These are phyloP conservation scores for Penstemon barbatus DNA, from an alignment of 257 asterid species.

Conservation along the genomic window DNA sequence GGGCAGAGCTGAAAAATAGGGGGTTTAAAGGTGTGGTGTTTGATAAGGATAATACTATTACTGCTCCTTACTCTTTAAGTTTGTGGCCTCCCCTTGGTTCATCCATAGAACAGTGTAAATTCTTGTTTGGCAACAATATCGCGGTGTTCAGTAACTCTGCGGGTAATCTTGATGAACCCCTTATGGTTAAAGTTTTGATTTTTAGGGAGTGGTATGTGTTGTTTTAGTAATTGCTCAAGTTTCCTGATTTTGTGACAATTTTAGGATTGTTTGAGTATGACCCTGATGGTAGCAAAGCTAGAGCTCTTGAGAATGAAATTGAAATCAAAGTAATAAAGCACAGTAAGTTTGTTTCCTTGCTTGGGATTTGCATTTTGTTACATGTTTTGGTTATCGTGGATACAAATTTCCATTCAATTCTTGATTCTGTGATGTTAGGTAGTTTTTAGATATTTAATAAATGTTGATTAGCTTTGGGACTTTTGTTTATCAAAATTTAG, in stretches of 20 bases:
- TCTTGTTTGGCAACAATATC: slow-evolving; percentile 65
- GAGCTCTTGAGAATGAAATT: slow-evolving; percentile 71
- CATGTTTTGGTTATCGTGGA: neutral
- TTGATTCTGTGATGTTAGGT: neutral
- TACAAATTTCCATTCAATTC: neutral
- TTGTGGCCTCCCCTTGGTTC: slow-evolving; percentile 83
- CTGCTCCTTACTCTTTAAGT: slow-evolving; percentile 83
- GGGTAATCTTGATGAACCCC: slow-evolving; percentile 42
- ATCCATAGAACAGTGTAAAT: slow-evolving; percentile 71
- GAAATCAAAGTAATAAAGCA: slow-evolving; percentile 87
- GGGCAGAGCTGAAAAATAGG: slow-evolving; percentile 73
- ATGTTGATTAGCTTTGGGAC: slow-evolving; percentile 20
- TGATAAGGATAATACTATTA: slow-evolving; percentile 92
- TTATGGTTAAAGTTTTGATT: slow-evolving; percentile 5
- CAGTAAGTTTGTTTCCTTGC: slow-evolving; percentile 44
- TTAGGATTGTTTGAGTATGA: slow-evolving; percentile 85
- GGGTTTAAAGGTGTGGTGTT: slow-evolving; percentile 95
- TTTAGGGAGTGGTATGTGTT: neutral
- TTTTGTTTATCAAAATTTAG: slow-evolving; percentile 41
- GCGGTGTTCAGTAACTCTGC: slow-evolving; percentile 95
- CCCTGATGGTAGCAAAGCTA: slow-evolving; percentile 76
- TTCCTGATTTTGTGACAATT: slow-evolving; percentile 16
- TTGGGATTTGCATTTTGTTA: slow-evolving; percentile 7
- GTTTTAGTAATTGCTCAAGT: slow-evolving; percentile 16
- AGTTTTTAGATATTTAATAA: neutral